phyloP scores from a whole-genome alignment of 2,329 filamentous ascomycete species.

The Endothia cerciana region DNA sequence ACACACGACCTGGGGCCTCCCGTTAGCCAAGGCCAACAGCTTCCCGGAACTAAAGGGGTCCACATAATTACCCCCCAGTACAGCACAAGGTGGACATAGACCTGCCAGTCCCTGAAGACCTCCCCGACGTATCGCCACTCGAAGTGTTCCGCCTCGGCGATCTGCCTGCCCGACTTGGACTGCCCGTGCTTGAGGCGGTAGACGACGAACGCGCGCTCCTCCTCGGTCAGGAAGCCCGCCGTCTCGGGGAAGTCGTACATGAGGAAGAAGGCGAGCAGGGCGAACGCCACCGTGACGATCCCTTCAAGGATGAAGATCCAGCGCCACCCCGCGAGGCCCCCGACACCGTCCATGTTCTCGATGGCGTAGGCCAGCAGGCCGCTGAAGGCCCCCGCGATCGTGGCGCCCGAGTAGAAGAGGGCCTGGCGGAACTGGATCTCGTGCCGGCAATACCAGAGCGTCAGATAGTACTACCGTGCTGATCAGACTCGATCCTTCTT shows the following conservation, averaged over 20 bases:
- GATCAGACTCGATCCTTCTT: not conserved
- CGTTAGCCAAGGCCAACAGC: conserved; percentile 6
- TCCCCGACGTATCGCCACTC: conserved; percentile 74
- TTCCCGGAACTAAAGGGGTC: conserved; percentile 31
- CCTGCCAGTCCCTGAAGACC: conserved; percentile 81
- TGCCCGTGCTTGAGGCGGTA: conserved; percentile 69
- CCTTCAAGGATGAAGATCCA: conserved; percentile 60
- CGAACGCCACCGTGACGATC: conserved; percentile 52
- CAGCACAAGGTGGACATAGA: conserved; percentile 63
- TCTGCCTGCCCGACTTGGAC: conserved; percentile 41
- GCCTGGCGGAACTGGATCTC: conserved; percentile 63
- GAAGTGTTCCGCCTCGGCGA: conserved; percentile 74
- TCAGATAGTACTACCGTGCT: conserved; percentile 51
- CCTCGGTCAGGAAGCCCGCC: conserved; percentile 71
- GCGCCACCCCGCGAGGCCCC: conserved; percentile 50
- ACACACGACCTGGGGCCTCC: conserved; percentile 48
- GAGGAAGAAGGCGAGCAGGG: conserved; percentile 65
- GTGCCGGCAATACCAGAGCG: conserved; percentile 63
- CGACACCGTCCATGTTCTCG: conserved; percentile 46
- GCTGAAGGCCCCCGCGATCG: conserved; percentile 77
- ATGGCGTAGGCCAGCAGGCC: conserved; percentile 59
- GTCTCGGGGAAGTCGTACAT: conserved; percentile 83
- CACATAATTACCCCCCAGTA: conserved; percentile 66
- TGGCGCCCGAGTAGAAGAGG: conserved; percentile 82
- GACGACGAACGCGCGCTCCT: conserved; percentile 73